These are phyloP conservation scores for Arxiozyma slooffiae DNA, from an alignment of 1,139 yeast species.

Conservation along the genomic window DNA sequence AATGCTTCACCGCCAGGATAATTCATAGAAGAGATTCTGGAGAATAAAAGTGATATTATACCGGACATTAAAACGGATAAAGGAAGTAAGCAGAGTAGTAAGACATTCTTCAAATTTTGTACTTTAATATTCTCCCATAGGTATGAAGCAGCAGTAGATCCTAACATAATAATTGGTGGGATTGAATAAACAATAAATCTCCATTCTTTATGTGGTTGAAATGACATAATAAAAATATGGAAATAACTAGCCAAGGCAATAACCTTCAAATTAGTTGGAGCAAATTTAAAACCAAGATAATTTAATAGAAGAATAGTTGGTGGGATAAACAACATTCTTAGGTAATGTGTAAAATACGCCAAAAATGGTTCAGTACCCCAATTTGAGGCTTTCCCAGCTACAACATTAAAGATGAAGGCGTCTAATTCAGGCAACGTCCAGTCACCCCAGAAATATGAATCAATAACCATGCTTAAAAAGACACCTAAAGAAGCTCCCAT, in stretches of 20 bases:
- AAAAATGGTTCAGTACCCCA: slow-evolving; percentile 82
- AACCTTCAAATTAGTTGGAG: slow-evolving; percentile 33
- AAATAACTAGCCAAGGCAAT: slow-evolving; percentile 40
- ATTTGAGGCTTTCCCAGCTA: slow-evolving; percentile 57
- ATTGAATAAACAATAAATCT: slow-evolving; percentile 69
- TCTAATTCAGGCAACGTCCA: slow-evolving; percentile 58
- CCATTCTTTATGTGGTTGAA: slow-evolving; percentile 94
- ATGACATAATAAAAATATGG: slow-evolving; percentile 54
- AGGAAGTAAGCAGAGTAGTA: slow-evolving; percentile 29
- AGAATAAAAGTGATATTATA: slow-evolving; percentile 41
- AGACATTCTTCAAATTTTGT: slow-evolving; percentile 28
- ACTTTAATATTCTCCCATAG: slow-evolving; percentile 33
- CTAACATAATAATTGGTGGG: slow-evolving; percentile 58
- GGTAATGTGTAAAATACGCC: slow-evolving; percentile 54
- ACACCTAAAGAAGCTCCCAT: slow-evolving; percentile 52
- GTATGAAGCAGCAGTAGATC: slow-evolving; percentile 52
- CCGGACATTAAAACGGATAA: slow-evolving; percentile 32
- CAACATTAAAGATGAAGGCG: slow-evolving; percentile 63
- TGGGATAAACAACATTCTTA: slow-evolving; percentile 48
- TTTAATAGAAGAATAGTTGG: slow-evolving; percentile 48
- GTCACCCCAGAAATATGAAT: slow-evolving; percentile 66
- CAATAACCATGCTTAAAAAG: slow-evolving; percentile 43
- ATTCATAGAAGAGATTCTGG: slow-evolving; percentile 58
- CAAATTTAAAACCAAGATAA: slow-evolving; percentile 30
- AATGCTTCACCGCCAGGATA: slow-evolving; percentile 88